These are phyloP conservation scores for Kwoniella europaea DNA, from an alignment of 768 basidiomycete genomes.

Conservation along the genomic window DNA sequence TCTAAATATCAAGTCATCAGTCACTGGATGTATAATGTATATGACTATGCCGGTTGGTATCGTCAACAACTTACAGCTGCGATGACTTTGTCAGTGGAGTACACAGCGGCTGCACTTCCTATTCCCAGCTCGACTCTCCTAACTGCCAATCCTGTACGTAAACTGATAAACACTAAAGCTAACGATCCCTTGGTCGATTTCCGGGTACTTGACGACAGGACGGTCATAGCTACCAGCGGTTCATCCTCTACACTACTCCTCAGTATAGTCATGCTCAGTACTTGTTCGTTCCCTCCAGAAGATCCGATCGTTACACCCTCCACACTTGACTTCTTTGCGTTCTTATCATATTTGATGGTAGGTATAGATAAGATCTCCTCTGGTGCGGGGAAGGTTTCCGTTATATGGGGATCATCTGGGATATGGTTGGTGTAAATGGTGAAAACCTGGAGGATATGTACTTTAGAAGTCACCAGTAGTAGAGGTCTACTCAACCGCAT, in stretches of 20 bases:
- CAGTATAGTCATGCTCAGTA: constrained; percentile 13
- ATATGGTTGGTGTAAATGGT: constrained; percentile 6
- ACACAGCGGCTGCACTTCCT: constrained; percentile 16
- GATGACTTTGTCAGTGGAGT: constrained; percentile 22
- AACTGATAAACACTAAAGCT: constrained; percentile 27
- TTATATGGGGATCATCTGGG: constrained; percentile 38
- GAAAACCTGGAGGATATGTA: constrained; percentile 44
- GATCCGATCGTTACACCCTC: background rate
- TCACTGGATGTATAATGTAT: background rate
- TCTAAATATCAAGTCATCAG: constrained; percentile 18
- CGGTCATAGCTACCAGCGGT: constrained; percentile 5
- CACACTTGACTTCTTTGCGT: constrained; percentile 13
- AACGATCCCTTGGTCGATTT: constrained; percentile 12
- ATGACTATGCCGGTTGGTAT: background rate
- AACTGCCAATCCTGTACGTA: constrained; percentile 32
- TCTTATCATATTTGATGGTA: constrained; percentile 23
- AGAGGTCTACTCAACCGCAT: constrained; percentile 19
- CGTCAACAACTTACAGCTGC: constrained; percentile 33
- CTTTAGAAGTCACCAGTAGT: constrained; percentile 25
- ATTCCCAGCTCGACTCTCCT: constrained; percentile 30
- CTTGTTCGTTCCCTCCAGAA: background rate
- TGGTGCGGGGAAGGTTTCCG: constrained; percentile 37
- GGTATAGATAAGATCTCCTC: constrained; percentile 39
- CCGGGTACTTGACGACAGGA: background rate
- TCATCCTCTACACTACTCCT: background rate